These are phyloP conservation scores for Eragrostis curvula DNA, from an alignment of 176 grass and related monocot genomes.

Conservation along the genomic window DNA sequence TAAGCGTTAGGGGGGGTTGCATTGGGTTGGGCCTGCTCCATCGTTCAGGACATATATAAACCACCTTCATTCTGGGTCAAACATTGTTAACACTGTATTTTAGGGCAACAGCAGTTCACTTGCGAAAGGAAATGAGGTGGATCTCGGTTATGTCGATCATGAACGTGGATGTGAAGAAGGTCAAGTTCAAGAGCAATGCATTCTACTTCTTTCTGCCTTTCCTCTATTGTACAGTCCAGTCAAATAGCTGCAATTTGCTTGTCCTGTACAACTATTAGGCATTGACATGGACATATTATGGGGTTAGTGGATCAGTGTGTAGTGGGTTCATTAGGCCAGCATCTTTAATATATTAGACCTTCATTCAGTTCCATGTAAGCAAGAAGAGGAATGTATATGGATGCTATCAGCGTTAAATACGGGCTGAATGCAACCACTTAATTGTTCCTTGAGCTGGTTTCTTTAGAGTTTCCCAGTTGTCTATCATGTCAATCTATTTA, in stretches of 20 bases:
- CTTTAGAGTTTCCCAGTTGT: neutral
- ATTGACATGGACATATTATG: neutral
- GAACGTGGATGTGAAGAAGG: constrained; percentile 26
- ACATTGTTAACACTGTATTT: constrained; percentile 15
- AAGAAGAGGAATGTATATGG: constrained; percentile 26
- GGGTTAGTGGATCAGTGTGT: neutral
- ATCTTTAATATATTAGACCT: no score
- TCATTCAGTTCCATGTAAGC: neutral
- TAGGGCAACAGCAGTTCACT: constrained; percentile 3
- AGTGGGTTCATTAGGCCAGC: neutral
- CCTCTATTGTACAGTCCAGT: neutral
- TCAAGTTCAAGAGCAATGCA: constrained; percentile 18
- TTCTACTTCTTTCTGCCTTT: neutral
- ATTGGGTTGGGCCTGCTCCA: constrained; percentile 1
- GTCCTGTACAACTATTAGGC: neutral
- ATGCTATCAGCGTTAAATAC: constrained; percentile 5
- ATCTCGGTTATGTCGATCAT: neutral
- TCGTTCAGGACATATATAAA: neutral
- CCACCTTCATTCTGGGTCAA: constrained; percentile 17
- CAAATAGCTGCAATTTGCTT: neutral
- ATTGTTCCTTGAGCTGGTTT: neutral
- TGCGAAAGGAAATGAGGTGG: constrained; percentile 2
- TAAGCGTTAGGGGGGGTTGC: neutral
- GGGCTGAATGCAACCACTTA: neutral
- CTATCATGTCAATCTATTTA: neutral